phyloP scores from a whole-genome alignment of 805 yeast genomes.

The Zygosaccharomyces pseudorouxii region DNA sequence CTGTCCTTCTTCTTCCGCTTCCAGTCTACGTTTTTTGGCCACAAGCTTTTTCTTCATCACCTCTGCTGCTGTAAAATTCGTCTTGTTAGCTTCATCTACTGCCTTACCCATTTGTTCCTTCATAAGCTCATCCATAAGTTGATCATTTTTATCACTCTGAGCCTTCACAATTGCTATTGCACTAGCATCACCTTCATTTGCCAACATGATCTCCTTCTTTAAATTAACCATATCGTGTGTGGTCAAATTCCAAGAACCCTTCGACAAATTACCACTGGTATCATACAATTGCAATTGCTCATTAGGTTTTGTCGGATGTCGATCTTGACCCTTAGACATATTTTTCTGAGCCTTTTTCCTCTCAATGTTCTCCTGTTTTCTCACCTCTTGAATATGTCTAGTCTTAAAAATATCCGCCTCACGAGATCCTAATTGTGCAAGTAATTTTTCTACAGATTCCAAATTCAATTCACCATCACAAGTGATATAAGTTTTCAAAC shows the following conservation, averaged over 20 bases:
- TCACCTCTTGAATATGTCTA: constrained; percentile 62
- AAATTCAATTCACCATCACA: constrained; percentile 82
- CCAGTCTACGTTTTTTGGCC: constrained; percentile 27
- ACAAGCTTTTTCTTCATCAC: constrained; percentile 37
- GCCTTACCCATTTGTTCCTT: constrained; percentile 30
- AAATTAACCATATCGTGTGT: constrained; percentile 68
- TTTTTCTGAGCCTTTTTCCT: constrained; percentile 50
- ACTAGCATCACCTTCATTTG: constrained; percentile 63
- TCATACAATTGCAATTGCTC: constrained; percentile 73
- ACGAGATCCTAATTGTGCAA: constrained; percentile 58
- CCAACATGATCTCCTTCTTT: constrained; percentile 57
- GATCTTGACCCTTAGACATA: constrained; percentile 68
- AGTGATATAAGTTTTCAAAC: constrained; percentile 72
- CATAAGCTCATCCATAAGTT: constrained; percentile 25
- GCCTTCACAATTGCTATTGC: constrained; percentile 60
- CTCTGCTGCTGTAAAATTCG: constrained; percentile 45
- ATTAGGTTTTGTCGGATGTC: constrained; percentile 66
- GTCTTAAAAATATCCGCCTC: constrained; percentile 76
- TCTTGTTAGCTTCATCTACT: constrained; percentile 36
- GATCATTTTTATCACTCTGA: constrained; percentile 33
- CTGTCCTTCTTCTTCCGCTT: constrained; percentile 24
- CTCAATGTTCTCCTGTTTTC: constrained; percentile 61
- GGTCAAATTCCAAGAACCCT: constrained; percentile 58
- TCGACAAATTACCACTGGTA: constrained; percentile 66
- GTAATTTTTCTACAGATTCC: constrained; percentile 66